Base-by-base conservation (phyloP, 371 early-diverging fungal species). In the Apophysomyces elegans region DNA sequence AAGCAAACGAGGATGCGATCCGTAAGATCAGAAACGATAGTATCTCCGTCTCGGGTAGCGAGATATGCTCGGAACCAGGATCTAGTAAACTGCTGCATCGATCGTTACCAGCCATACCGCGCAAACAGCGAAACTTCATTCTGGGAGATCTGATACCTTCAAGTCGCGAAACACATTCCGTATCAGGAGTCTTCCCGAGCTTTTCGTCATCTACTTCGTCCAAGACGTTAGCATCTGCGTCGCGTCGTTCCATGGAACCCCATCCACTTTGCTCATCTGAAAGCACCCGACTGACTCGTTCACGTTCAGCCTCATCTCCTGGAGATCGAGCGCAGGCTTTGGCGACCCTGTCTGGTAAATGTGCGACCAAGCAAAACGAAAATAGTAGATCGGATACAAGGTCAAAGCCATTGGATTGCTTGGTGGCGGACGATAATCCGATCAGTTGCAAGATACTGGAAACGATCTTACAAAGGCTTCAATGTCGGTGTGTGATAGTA, bases 401-500 rank as follows among this genome's bases (percentile, higher is more conserved):
- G 59, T 36, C 64, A 5, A 70, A 56, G 44, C 67, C 79, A 0
- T 67, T 86, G 11, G 80, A 82, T 44, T 87, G 86, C 65, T 70
- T 97, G 11, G 86, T 97, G 38, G 96, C 90, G 4, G 96, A 96
- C 60, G 95, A 94, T 73, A 97, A 97, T 61, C 95, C 95, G 0
- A 91, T 95, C 57, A 88, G 90, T 39, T 86, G 90, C 67, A 94
- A 93, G 71, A 91, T 96, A 45, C 67, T 97, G 61, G 96, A 96
- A 69, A 91, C 92, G 1, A 88, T 96, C 61, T 74, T 96, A 36
- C 73, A 81, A 14, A 81, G 86, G 38, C 69, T 95, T 9, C 86
- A 91, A 54, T 89, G 93, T 64, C 85, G 90, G 12, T 93, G 94
- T 65, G 88, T 93, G 1, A 84, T 91, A 54, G 93, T 93, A 37